Conservation (phyloP, 371 early-diverging fungal genomes). For the Scutellospora calospora region DNA sequence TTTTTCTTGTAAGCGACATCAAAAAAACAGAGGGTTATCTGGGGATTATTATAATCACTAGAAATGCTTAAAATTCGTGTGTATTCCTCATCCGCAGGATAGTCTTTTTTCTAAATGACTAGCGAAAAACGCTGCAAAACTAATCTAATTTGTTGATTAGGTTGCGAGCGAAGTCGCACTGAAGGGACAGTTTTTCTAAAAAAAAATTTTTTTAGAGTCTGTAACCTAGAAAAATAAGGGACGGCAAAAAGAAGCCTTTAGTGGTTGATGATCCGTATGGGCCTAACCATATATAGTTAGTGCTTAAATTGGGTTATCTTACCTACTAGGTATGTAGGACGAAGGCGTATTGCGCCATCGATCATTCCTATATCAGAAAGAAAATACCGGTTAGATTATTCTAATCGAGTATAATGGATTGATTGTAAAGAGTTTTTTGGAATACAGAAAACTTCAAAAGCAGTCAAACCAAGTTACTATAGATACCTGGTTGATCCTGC, state of each 20-base stretch:
- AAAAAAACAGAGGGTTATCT: too few relatives aligned
- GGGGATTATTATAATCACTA: too few relatives aligned
- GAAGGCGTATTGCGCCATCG: too few relatives aligned
- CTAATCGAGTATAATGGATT: neutral
- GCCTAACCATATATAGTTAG: neutral
- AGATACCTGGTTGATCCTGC: slow-evolving; percentile 71
- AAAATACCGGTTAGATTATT: neutral
- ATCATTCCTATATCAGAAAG: neutral
- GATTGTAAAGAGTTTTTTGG: neutral
- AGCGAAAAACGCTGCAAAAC: too few relatives aligned
- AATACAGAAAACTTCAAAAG: neutral
- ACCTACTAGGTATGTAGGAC: too few relatives aligned
- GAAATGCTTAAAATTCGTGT: too few relatives aligned
- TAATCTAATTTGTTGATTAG: too few relatives aligned
- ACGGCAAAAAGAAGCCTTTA: neutral
- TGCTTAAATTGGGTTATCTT: neutral
- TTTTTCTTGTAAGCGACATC: too few relatives aligned
- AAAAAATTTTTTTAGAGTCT: neutral
- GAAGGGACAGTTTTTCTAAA: neutral
- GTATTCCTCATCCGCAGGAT: too few relatives aligned
- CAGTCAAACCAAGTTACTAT: neutral
- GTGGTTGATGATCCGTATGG: neutral
- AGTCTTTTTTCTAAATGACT: too few relatives aligned
- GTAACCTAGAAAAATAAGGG: neutral
- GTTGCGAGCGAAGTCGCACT: neutral